Evolutionary conservation across 495 filamentous ascomycete species (phyloP).

Genomic region (Podospora australis): DNA sequence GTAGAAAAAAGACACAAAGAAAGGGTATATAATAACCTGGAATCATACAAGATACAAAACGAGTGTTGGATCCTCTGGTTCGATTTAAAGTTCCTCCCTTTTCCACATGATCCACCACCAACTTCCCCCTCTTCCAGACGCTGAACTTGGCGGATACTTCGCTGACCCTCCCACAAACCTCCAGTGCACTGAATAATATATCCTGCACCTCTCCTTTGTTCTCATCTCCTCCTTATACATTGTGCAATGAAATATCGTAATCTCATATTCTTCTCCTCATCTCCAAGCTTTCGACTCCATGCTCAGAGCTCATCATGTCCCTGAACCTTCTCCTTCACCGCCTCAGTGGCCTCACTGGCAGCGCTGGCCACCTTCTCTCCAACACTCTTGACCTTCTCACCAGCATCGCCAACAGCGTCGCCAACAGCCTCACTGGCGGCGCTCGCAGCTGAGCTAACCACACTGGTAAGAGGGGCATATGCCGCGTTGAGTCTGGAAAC

Average conservation of each 20-base stretch:
- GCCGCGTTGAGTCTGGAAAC: constrained; percentile 63
- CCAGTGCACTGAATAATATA: not conserved
- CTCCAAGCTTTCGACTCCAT: not conserved
- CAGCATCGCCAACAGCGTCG: constrained; percentile 18
- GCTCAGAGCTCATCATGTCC: constrained; percentile 50
- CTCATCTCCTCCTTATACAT: not conserved
- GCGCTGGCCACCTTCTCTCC: constrained; percentile 30
- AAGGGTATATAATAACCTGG: constrained; percentile 8
- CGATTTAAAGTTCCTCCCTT: not conserved
- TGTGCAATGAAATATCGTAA: constrained; percentile 12
- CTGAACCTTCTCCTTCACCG: constrained; percentile 43
- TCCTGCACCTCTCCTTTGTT: not conserved
- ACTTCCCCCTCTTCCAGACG: not conserved
- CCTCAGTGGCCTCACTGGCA: constrained; percentile 38
- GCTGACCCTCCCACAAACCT: not conserved
- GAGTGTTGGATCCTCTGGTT: too few species aligned
- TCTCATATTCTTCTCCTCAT: constrained; percentile 2
- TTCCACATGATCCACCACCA: not conserved
- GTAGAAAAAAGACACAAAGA: not conserved
- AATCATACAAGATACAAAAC: not conserved
- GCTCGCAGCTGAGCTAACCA: constrained; percentile 25
- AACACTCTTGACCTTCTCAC: constrained; percentile 23
- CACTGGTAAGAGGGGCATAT: constrained; percentile 30
- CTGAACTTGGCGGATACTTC: too few species aligned
- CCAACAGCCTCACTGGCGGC: constrained; percentile 24